A percentile compares a stretch with the other conserved stretches of the same genome.
Evolutionary conservation across 345 rosid genomes (phyloP).

Genomic region (Linum usitatissimum): DNA sequence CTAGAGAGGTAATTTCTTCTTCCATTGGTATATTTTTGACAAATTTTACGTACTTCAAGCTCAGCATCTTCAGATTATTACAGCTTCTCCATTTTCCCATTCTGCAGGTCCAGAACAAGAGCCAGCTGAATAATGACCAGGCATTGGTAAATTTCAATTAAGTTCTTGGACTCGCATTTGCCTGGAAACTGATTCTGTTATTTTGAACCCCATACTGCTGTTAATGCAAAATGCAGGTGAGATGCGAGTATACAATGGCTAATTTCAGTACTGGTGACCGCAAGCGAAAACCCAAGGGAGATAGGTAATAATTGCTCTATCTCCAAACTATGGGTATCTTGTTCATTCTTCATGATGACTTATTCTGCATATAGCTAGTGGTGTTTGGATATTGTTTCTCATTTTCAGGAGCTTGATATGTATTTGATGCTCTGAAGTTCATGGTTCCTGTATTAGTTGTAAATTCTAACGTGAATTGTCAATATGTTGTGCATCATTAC

Average conservation of each 20-base stretch:
- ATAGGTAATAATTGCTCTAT: conserved; percentile 33
- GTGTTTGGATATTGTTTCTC: neutral
- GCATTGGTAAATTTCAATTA: conserved; percentile 43
- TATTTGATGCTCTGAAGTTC: neutral
- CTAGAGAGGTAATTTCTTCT: conserved; percentile 55
- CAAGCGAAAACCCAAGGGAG: conserved; percentile 74
- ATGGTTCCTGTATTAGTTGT: neutral
- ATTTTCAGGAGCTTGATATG: neutral
- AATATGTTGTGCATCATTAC: neutral
- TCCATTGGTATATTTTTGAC: neutral
- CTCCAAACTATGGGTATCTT: neutral
- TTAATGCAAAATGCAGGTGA: conserved; percentile 34
- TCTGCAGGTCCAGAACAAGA: conserved; percentile 63
- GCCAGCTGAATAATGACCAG: conserved; percentile 55
- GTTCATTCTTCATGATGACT: neutral
- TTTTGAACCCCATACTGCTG: neutral
- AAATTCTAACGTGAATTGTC: neutral
- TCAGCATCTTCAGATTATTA: neutral
- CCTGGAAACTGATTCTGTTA: neutral
- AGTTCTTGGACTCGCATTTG: neutral
- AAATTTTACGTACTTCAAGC: neutral
- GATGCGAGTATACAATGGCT: conserved; percentile 93
- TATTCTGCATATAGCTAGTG: too few relatives aligned
- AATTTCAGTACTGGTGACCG: conserved; percentile 91
- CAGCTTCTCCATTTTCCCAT: neutral